phyloP scores from a whole-genome alignment of 495 filamentous ascomycete species.

The Filosporella fistucella region DNA sequence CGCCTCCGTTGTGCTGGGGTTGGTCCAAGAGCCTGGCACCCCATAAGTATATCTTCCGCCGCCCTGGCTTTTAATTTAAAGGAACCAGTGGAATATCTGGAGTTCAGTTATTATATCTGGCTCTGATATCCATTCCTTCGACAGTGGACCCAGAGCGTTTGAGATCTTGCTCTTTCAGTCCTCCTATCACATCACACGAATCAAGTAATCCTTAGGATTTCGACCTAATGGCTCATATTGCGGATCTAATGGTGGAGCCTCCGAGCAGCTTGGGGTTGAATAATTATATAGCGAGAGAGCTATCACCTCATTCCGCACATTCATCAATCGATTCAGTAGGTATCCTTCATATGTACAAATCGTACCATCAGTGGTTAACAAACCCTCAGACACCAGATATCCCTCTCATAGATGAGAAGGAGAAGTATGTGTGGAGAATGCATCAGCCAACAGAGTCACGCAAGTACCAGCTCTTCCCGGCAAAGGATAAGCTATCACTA shows the following conservation, averaged over 20 bases:
- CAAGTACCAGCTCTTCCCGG: constrained; percentile 50
- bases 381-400: constrained; percentile 28
- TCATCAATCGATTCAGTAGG: constrained; percentile 21
- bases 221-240: constrained; percentile 26
- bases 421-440: constrained; percentile 46
- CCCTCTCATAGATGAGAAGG: constrained; percentile 33
- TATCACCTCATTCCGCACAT: constrained; percentile 16
- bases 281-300: constrained; percentile 29
- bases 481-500: constrained; percentile 28
- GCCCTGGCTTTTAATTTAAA: too few relatives aligned
- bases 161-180: too few relatives aligned
- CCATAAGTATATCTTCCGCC: constrained; percentile 23
- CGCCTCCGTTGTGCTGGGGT: constrained; percentile 15
- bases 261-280: constrained; percentile 23
- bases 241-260: constrained; percentile 22
- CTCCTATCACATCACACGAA: not conserved
- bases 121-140: constrained; percentile 4
- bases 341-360: too few relatives aligned
- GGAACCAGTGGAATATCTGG: too few relatives aligned
- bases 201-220: constrained; percentile 5
- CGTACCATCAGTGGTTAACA: too few relatives aligned
- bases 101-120: constrained; percentile 13
- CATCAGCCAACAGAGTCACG: constrained; percentile 37
- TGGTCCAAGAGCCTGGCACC: constrained; percentile 16
- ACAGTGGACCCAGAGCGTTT: not conserved